Conservation (phyloP, 1,284 basidiomycete genomes). For the Pseudozyma sp. region DNA sequence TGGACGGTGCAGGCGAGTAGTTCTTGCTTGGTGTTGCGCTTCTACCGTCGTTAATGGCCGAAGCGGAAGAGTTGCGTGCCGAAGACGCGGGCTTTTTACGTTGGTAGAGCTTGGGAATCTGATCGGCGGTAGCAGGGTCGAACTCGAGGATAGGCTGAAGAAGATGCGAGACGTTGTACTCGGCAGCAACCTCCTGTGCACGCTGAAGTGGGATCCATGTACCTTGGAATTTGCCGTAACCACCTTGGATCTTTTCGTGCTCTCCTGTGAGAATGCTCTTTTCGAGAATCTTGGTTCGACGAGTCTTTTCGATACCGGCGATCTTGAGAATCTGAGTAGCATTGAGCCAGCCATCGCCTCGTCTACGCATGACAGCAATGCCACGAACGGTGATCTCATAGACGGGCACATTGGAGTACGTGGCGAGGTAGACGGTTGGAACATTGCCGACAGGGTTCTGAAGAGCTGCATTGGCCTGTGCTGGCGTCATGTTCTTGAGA, state of each 20-base stretch:
- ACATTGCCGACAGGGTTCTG: conserved; percentile 47
- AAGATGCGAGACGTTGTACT: conserved; percentile 66
- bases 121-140: conserved; percentile 60
- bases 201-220: conserved; percentile 78
- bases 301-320: conserved; percentile 95
- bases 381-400: conserved; percentile 79
- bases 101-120: conserved; percentile 57
- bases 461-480: conserved; percentile 49
- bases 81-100: conserved; percentile 46
- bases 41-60: conserved; percentile 40
- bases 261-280: conserved; percentile 95
- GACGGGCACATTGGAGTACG: conserved; percentile 71
- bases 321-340: conserved; percentile 99
- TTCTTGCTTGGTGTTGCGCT: conserved; percentile 24
- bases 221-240: conserved; percentile 99
- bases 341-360: conserved; percentile 90
- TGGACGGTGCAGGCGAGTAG: conserved; percentile 41
- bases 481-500: conserved; percentile 51
- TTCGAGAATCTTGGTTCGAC: conserved; percentile 95
- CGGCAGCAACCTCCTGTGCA: conserved; percentile 64
- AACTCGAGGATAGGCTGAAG: conserved; percentile 67
- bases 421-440: conserved; percentile 66
- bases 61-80: conserved; percentile 53
- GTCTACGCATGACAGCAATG: conserved; percentile 96
- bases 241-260: conserved; percentile 99